phyloP scores from a whole-genome alignment of 257 asterid species.

The Coffea eugenioides region DNA sequence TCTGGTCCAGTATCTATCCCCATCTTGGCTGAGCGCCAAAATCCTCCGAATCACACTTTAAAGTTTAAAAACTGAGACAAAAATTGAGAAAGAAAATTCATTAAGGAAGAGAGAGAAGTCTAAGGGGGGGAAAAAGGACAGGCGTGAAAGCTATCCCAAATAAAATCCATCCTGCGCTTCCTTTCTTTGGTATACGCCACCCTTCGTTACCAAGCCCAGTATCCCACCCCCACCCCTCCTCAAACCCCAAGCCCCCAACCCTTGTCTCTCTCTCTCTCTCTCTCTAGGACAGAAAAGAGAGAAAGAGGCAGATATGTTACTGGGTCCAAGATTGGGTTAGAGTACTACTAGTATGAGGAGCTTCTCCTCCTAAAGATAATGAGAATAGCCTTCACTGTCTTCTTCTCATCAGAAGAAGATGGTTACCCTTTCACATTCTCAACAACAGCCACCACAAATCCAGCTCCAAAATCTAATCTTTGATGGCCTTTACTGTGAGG shows the following conservation, averaged over 20 bases:
- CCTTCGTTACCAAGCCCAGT: neutral
- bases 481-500: constrained; percentile 79
- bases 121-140: constrained; percentile 41
- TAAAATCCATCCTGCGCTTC: constrained; percentile 55
- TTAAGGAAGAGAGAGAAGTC: constrained; percentile 3
- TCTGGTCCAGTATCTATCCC: neutral
- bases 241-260: neutral
- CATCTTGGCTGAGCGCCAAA: constrained; percentile 17
- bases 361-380: constrained; percentile 51
- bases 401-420: constrained; percentile 36
- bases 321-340: constrained; percentile 47
- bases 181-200: constrained; percentile 27
- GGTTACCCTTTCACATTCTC: constrained; percentile 56
- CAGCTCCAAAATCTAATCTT: constrained; percentile 55
- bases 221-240: constrained; percentile 4
- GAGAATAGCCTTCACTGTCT: constrained; percentile 56
- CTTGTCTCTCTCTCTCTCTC: constrained; percentile 3
- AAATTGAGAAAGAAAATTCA: constrained; percentile 1
- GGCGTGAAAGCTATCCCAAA: constrained; percentile 73
- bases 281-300: constrained; percentile 17
- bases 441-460: constrained; percentile 27
- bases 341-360: neutral
- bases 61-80: neutral
- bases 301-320: constrained; percentile 42
- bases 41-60: neutral